Conservation (phyloP, 2,329 filamentous ascomycete genomes). For the Thielaviopsis musarum region DNA sequence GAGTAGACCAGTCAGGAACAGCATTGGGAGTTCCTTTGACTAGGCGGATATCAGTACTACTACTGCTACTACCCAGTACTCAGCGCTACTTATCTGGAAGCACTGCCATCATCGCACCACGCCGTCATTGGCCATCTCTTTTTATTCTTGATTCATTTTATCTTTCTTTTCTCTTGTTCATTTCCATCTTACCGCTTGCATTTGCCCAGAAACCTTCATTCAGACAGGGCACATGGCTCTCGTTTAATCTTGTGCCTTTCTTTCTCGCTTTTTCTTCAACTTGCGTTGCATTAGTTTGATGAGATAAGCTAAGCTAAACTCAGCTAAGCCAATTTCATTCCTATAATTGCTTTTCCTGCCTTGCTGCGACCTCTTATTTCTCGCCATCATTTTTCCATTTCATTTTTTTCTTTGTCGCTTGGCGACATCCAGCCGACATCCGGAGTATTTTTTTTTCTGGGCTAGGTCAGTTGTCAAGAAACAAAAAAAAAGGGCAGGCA, state of each 20-base stretch:
- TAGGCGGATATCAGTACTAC: not conserved
- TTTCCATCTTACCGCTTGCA: not conserved
- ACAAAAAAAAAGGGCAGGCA: not conserved
- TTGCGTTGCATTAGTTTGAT: not conserved
- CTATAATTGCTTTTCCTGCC: not conserved
- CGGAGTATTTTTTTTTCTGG: not conserved
- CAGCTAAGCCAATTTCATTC: not conserved
- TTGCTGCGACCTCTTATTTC: not conserved
- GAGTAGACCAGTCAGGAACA: not conserved
- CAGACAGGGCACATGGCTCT: not conserved
- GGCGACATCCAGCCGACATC: not conserved
- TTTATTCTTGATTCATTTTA: too few relatives aligned
- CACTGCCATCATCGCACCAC: too few relatives aligned
- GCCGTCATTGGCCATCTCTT: too few relatives aligned
- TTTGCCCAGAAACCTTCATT: not conserved
- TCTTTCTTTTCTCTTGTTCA: not conserved
- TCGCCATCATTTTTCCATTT: not conserved
- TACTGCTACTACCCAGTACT: too few relatives aligned
- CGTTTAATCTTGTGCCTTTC: not conserved
- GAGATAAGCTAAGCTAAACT: not conserved
- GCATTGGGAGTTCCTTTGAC: not conserved
- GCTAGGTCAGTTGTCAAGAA: not conserved
- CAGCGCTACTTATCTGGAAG: too few relatives aligned
- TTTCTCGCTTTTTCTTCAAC: not conserved
- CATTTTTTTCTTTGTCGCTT: not conserved